Evolutionary conservation across 441 rosid genomes (phyloP).

Genomic region (Euphorbia schlechtendalii): DNA sequence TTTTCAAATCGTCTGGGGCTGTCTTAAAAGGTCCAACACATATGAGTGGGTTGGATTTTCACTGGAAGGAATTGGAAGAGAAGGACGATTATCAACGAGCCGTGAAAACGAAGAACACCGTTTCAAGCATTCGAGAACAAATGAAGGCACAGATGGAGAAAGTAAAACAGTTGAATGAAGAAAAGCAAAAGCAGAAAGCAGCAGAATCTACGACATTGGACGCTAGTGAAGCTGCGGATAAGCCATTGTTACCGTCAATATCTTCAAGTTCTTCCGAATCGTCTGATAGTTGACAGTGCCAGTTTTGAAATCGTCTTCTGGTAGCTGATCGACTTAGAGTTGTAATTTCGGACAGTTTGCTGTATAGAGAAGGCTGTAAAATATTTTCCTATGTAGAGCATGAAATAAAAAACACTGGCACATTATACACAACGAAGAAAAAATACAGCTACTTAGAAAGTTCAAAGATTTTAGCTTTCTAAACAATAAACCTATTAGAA

Average conservation of each 20-base stretch:
- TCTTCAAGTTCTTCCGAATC: too few species aligned
- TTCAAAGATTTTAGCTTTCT: too few species aligned
- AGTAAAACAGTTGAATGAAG: slow-evolving; percentile 11
- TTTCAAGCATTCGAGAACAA: slow-evolving; percentile 30
- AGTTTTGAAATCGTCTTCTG: too few species aligned
- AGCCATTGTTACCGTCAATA: neutral
- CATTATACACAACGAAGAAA: too few species aligned
- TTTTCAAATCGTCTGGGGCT: slow-evolving; percentile 25
- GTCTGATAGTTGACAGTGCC: too few species aligned
- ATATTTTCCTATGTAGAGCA: too few species aligned
- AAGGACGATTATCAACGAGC: slow-evolving; percentile 3
- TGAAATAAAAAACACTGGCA: too few species aligned
- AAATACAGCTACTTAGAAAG: too few species aligned
- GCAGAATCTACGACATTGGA: slow-evolving; percentile 3
- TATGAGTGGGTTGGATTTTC: neutral
- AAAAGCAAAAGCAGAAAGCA: slow-evolving; percentile 14
- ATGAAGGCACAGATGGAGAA: slow-evolving; percentile 27
- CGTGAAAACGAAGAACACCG: slow-evolving; percentile 14
- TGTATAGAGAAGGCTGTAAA: too few species aligned
- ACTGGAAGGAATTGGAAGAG: slow-evolving; percentile 18
- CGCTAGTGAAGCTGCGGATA: slow-evolving; percentile 5
- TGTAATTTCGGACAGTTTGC: too few species aligned
- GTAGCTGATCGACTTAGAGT: too few species aligned
- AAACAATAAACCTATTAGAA: too few species aligned
- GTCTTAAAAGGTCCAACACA: neutral